Percentiles rank a stretch among this genome's conserved stretches.
Evolutionary conservation across 1,284 basidiomycete species (phyloP).

Genomic region (Abortiporus biennis): DNA sequence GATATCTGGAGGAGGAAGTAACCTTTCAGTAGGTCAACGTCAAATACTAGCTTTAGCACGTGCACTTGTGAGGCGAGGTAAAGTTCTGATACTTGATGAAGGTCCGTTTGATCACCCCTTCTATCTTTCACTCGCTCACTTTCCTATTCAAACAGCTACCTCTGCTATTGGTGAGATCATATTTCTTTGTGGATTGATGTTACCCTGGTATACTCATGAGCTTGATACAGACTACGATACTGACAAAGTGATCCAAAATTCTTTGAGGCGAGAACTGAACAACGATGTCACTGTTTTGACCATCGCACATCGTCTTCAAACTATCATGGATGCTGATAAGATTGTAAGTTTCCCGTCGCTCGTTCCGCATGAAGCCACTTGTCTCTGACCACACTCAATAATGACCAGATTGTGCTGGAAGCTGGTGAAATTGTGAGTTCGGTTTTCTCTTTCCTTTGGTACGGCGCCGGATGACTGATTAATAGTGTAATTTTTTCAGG

Average conservation of each 20-base stretch:
- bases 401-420: constrained; percentile 11
- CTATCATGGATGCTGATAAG: constrained; percentile 55
- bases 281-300: constrained; percentile 53
- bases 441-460: not conserved
- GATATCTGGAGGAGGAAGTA: constrained; percentile 55
- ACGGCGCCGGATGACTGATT: not conserved
- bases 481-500: constrained; percentile 22
- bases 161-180: constrained; percentile 31
- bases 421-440: constrained; percentile 1
- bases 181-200: not conserved
- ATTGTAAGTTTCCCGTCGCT: constrained; percentile 19
- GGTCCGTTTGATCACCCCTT: constrained; percentile 25
- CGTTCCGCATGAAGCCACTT: not conserved
- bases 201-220: not conserved
- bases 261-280: constrained; percentile 43
- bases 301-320: constrained; percentile 62
- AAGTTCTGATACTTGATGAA: constrained; percentile 59
- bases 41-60: constrained; percentile 60
- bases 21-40: constrained; percentile 49
- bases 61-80: constrained; percentile 54
- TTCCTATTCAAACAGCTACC: constrained; percentile 23
- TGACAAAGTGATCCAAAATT: constrained; percentile 49
- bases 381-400: not conserved
- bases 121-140: not conserved
- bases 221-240: constrained; percentile 39